Conservation (phyloP, 2,329 filamentous ascomycete species). For the Ophiostoma ulmi region DNA sequence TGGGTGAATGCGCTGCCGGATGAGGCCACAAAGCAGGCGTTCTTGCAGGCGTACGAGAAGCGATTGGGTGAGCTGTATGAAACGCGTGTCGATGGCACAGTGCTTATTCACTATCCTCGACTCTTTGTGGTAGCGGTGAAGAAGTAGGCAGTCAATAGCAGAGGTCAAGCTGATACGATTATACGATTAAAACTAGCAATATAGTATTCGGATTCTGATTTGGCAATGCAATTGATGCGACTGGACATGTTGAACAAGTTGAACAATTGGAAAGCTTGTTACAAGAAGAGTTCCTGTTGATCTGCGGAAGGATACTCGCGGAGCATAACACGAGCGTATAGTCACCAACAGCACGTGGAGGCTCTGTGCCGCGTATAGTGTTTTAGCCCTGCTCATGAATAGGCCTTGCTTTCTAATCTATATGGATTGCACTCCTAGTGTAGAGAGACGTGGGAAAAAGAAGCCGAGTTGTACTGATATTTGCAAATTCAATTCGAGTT, state of each 20-base stretch:
- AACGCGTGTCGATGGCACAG: conserved; percentile 45
- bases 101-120: conserved; percentile 52
- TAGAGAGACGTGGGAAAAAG: not conserved
- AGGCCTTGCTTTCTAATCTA: not conserved
- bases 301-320: not conserved
- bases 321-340: not conserved
- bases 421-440: not conserved
- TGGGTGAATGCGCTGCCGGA: conserved; percentile 46
- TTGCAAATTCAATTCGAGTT: not conserved
- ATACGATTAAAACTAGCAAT: not conserved
- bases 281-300: not conserved
- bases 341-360: not conserved
- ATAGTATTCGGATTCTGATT: not conserved
- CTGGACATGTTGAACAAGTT: not conserved
- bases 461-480: not conserved
- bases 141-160: conserved; percentile 19
- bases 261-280: not conserved
- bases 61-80: conserved; percentile 43
- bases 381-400: not conserved
- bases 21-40: conserved; percentile 39
- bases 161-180: not conserved
- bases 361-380: not conserved
- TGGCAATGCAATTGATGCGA: not conserved
- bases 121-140: conserved; percentile 48
- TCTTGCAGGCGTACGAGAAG: conserved; percentile 44